A percentile compares a stretch with the other conserved stretches of the same genome.
phyloP scores from a whole-genome alignment of 2,329 filamentous ascomycete genomes.

The Lasiodiplodia hormozganensis region DNA sequence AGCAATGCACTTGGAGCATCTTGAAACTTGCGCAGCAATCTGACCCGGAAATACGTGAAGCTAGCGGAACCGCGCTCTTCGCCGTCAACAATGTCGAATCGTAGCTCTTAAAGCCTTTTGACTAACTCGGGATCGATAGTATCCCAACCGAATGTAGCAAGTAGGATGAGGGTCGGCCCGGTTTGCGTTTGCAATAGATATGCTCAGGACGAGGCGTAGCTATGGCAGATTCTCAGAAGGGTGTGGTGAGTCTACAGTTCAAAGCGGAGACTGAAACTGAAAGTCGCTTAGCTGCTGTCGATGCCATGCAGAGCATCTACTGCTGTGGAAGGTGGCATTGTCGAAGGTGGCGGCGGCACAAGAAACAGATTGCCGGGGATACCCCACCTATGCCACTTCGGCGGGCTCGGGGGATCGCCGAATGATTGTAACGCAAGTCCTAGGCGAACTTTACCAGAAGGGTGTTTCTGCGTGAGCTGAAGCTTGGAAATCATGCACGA shows the following conservation, averaged over 20 bases:
- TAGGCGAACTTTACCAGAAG: background rate
- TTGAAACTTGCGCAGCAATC: constrained; percentile 25
- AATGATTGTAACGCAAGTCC: background rate
- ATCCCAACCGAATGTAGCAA: no score
- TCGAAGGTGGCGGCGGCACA: constrained; percentile 1
- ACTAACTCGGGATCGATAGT: no score
- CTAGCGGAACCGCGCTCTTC: background rate
- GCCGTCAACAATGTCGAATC: no score
- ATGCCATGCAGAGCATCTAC: background rate
- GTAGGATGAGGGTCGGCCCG: no score
- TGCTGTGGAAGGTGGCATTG: background rate
- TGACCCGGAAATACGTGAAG: background rate
- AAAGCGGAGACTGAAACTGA: background rate
- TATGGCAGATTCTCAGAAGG: background rate
- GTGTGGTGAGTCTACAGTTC: background rate
- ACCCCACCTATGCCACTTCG: constrained; percentile 16
- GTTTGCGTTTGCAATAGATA: no score
- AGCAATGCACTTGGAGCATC: constrained; percentile 51
- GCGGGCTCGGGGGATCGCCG: constrained; percentile 3
- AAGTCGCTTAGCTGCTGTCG: background rate
- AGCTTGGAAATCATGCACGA: background rate
- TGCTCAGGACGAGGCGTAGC: background rate
- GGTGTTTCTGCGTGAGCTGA: background rate
- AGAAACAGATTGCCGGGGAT: background rate
- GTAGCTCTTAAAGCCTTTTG: no score